These are phyloP conservation scores for Plicaturopsis crispa DNA, from an alignment of 768 basidiomycete genomes.

Conservation along the genomic window DNA sequence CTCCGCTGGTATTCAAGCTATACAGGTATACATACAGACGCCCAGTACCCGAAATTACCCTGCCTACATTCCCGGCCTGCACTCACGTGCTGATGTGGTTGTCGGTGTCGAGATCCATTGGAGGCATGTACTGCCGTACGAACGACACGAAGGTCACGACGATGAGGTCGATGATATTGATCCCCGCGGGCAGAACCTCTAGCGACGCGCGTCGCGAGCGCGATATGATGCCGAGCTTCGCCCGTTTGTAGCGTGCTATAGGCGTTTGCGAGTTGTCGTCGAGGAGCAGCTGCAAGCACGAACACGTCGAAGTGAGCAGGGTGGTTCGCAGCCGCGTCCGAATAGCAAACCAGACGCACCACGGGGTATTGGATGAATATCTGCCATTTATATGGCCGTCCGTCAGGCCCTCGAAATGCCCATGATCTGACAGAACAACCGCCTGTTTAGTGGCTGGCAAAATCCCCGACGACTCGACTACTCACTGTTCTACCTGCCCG, in stretches of 20 bases:
- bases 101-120: too few relatives aligned
- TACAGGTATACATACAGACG: too few relatives aligned
- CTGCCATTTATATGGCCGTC: conserved; percentile 28
- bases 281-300: conserved; percentile 21
- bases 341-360: conserved; percentile 15
- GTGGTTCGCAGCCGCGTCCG: not conserved
- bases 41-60: too few relatives aligned
- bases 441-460: not conserved
- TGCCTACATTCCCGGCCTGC: too few relatives aligned
- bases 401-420: conserved; percentile 28
- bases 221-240: conserved; percentile 28
- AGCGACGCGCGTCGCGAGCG: conserved; percentile 26
- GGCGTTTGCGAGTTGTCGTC: conserved; percentile 20
- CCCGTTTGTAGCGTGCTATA: conserved; percentile 25
- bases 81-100: too few relatives aligned
- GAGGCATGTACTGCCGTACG: too few relatives aligned
- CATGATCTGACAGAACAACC: conserved; percentile 20
- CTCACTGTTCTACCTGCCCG: conserved; percentile 15
- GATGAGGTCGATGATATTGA: conserved; percentile 20
- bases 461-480: not conserved
- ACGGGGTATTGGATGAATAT: conserved; percentile 28
- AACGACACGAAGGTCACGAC: too few relatives aligned
- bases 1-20: too few relatives aligned
- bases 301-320: too few relatives aligned
- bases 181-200: conserved; percentile 26